Conservation (phyloP, 23 red algal genomes). For the Gracilariopsis chorda region DNA sequence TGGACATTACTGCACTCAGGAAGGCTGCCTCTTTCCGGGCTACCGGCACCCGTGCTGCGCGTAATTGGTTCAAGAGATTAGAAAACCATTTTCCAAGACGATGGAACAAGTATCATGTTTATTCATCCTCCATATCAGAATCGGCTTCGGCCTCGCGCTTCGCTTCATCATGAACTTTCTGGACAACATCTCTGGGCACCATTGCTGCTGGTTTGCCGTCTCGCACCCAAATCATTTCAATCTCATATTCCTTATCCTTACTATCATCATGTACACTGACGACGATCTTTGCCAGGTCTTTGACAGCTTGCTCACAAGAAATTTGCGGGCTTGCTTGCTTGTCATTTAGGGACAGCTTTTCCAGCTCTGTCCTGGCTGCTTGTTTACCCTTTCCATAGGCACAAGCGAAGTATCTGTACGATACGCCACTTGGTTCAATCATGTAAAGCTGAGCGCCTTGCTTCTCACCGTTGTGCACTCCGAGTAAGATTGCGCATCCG, state of each 20-base stretch:
- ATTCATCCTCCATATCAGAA: conserved; percentile 38
- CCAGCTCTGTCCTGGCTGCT: conserved; percentile 81
- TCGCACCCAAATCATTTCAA: conserved; percentile 95
- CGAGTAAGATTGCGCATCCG: conserved; percentile 89
- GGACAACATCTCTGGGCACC: conserved; percentile 59
- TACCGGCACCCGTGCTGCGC: too few species aligned
- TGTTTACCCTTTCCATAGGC: conserved; percentile 92
- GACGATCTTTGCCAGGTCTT: conserved; percentile 83
- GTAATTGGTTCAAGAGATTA: too few species aligned
- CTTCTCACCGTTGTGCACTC: conserved; percentile 40
- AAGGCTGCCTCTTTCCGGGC: too few species aligned
- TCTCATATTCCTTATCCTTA: conserved; percentile 97
- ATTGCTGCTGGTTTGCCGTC: conserved; percentile 41
- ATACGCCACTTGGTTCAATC: conserved; percentile 88
- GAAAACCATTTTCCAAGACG: too few species aligned
- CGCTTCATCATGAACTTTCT: conserved; percentile 59
- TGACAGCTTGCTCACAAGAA: conserved; percentile 73
- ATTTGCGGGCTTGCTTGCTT: conserved; percentile 3
- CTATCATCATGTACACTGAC: conserved; percentile 80
- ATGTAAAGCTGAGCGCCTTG: conserved; percentile 83
- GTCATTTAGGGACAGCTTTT: conserved; percentile 83
- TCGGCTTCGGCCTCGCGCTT: conserved; percentile 67
- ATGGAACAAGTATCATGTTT: too few species aligned
- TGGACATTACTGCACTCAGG: too few species aligned
- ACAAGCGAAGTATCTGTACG: conserved; percentile 84